Percentiles rank a stretch among this genome's conserved stretches.
Conservation (phyloP, 2,329 filamentous ascomycete species). For the Diaporthe sp. region DNA sequence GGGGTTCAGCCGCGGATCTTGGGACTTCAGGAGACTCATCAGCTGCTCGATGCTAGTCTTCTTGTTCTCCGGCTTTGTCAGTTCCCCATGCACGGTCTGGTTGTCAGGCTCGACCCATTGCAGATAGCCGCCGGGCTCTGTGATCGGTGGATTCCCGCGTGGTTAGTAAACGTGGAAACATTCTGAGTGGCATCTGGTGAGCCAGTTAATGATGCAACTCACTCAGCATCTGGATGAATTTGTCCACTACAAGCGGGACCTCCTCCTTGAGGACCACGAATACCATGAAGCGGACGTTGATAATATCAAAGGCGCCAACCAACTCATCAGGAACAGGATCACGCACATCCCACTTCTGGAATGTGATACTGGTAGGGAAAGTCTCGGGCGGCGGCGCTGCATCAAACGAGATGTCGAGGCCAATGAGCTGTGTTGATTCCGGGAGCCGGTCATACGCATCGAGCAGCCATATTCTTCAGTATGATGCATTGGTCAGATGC, state of each 20-base stretch:
- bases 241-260: neutral
- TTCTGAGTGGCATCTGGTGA: neutral
- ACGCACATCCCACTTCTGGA: neutral
- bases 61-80: neutral
- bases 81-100: neutral
- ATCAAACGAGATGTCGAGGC: neutral
- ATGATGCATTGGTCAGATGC: neutral
- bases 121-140: constrained; percentile 20
- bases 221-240: constrained; percentile 7
- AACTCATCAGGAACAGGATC: neutral
- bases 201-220: neutral
- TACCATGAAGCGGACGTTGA: neutral
- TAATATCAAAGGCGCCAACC: neutral
- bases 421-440: neutral
- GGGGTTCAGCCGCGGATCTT: constrained; percentile 9
- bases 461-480: neutral
- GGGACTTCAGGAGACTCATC: neutral
- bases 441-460: neutral
- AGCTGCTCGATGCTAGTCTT: neutral
- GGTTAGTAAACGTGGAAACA: neutral
- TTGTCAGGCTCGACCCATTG: constrained; percentile 27
- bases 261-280: neutral
- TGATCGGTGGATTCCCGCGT: neutral
- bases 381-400: neutral
- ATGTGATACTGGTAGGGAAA: neutral